Conservation (phyloP, 495 filamentous ascomycete genomes). For the Rhizodiscina lignyota region DNA sequence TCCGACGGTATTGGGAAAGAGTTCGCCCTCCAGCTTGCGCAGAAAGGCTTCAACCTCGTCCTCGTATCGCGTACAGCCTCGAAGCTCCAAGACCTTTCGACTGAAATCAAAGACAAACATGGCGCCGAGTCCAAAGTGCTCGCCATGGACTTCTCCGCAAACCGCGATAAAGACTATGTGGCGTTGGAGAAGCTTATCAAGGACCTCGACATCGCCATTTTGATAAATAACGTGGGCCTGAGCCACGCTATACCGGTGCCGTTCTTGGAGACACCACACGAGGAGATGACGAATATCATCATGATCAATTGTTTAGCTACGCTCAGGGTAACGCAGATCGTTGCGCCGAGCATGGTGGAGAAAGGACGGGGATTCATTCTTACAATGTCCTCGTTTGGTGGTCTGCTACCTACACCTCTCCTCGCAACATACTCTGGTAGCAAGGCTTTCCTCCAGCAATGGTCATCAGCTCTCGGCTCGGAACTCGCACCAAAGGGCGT, state of each 20-base stretch:
- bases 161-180: conserved; percentile 60
- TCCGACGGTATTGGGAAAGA: conserved; percentile 97
- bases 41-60: conserved; percentile 78
- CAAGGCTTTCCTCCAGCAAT: conserved; percentile 97
- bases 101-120: conserved; percentile 53
- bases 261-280: conserved; percentile 58
- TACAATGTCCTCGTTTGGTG: conserved; percentile 94
- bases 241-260: conserved; percentile 84
- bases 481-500: conserved; percentile 70
- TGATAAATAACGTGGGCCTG: conserved; percentile 95
- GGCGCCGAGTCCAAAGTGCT: conserved; percentile 35
- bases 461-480: conserved; percentile 71
- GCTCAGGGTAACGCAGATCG: conserved; percentile 64
- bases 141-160: conserved; percentile 80
- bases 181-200: conserved; percentile 47
- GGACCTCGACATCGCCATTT: conserved; percentile 64
- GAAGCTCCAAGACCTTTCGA: conserved; percentile 63
- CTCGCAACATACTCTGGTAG: conserved; percentile 93
- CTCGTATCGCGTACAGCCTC: conserved; percentile 87
- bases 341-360: conserved; percentile 69
- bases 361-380: conserved; percentile 78
- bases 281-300: conserved; percentile 78
- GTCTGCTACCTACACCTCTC: conserved; percentile 75
- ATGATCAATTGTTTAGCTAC: conserved; percentile 88
- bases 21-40: conserved; percentile 79